Evolutionary conservation across 331 rosid species (phyloP).

Genomic region (Quercus tomentella): DNA sequence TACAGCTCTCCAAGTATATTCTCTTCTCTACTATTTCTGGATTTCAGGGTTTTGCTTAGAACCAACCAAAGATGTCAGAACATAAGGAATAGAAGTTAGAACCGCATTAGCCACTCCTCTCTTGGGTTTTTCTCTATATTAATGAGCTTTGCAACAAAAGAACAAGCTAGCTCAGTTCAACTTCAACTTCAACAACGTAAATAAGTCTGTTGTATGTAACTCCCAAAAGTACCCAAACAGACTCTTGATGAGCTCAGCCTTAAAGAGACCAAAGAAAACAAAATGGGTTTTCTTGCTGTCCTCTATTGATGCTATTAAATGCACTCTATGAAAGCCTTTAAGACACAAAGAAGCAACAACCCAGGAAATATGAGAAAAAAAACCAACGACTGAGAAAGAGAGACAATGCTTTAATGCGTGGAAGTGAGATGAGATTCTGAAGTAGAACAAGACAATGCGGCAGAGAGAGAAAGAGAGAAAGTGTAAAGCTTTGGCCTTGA

Average conservation of each 20-base stretch:
- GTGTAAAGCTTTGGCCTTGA: slow-evolving; percentile 12
- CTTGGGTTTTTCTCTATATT: slow-evolving; percentile 22
- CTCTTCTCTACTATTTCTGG: slow-evolving; percentile 25
- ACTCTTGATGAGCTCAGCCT: neutral
- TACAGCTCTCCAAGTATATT: slow-evolving; percentile 39
- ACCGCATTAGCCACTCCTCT: slow-evolving; percentile 19
- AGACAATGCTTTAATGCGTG: slow-evolving; percentile 60
- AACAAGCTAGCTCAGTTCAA: slow-evolving; percentile 20
- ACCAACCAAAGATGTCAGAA: slow-evolving; percentile 19
- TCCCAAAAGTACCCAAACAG: neutral
- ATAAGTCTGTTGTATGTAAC: neutral
- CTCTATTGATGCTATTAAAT: slow-evolving; percentile 22
- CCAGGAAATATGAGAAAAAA: slow-evolving; percentile 48
- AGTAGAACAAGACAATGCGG: slow-evolving; percentile 86
- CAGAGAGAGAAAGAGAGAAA: slow-evolving; percentile 41
- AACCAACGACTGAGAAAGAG: slow-evolving; percentile 28
- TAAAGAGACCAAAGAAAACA: slow-evolving; percentile 20
- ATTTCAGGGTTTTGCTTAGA: slow-evolving; percentile 27
- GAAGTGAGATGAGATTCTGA: slow-evolving; percentile 86
- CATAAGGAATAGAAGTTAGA: slow-evolving; percentile 11
- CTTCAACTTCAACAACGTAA: slow-evolving; percentile 1
- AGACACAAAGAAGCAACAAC: slow-evolving; percentile 28
- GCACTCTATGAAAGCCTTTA: slow-evolving; percentile 29
- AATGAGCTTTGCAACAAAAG: slow-evolving; percentile 18
- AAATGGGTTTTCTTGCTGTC: slow-evolving; percentile 23